Percentiles rank a stretch among this genome's conserved stretches.
phyloP scores from a whole-genome alignment of 768 basidiomycete genomes.

The Boletus coccyginus region DNA sequence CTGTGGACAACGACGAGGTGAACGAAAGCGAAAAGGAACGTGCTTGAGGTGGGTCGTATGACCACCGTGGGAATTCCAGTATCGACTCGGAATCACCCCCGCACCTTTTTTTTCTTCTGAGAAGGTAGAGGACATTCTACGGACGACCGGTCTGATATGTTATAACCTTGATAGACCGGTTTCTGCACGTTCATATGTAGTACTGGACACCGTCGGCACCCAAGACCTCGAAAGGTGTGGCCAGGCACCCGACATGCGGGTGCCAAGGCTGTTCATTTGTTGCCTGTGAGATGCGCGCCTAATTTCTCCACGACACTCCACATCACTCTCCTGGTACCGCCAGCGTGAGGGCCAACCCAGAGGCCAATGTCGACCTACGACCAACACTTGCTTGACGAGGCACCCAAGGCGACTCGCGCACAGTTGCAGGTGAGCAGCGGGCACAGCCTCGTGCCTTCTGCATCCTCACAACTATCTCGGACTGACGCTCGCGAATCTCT shows the following conservation, averaged over 20 bases:
- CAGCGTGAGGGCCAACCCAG: neutral
- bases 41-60: too few relatives aligned
- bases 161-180: neutral
- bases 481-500: neutral
- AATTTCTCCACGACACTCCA: constrained; percentile 6
- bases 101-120: neutral
- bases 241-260: constrained; percentile 15
- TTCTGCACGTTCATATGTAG: neutral
- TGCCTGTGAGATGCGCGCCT: constrained; percentile 14
- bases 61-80: constrained; percentile 14
- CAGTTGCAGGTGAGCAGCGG: constrained; percentile 39
- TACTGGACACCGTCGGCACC: neutral
- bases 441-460: constrained; percentile 12
- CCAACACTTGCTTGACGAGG: constrained; percentile 37
- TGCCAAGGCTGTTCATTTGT: constrained; percentile 24
- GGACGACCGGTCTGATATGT: too few relatives aligned
- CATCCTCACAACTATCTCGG: neutral
- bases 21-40: neutral
- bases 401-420: constrained; percentile 41
- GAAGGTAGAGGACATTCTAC: neutral
- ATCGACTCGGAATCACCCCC: neutral
- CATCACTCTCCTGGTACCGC: neutral
- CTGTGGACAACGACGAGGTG: neutral
- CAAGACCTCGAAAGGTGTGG: neutral
- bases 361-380: constrained; percentile 37